Evolutionary conservation across 176 grass and related monocot genomes (phyloP).

Genomic region (Carex myosuroides): DNA sequence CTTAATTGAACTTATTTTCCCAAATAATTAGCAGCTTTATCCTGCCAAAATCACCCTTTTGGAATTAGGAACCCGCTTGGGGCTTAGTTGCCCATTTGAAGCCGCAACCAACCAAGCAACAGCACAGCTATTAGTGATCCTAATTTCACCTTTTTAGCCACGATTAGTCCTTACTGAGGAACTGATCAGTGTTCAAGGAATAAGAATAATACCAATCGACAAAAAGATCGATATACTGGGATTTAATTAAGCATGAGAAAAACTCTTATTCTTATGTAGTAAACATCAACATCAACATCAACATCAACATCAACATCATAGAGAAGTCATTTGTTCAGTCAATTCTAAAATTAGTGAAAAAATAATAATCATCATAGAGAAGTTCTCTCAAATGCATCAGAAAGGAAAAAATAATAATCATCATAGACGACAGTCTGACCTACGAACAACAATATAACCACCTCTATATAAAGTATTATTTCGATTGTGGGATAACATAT

Average conservation of each 20-base stretch:
- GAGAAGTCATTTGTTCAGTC: no score
- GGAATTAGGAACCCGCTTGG: no score
- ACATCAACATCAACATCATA: neutral
- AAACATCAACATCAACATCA: neutral
- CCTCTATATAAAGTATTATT: no score
- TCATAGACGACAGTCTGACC: neutral
- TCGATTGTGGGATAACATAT: neutral
- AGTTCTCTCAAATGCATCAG: neutral
- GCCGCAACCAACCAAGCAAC: no score
- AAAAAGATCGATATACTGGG: neutral
- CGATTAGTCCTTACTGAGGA: neutral
- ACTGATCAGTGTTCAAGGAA: neutral
- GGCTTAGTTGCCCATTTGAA: no score
- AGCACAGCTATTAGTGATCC: no score
- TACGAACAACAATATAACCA: neutral
- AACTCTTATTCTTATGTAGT: neutral
- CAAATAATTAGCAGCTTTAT: no score
- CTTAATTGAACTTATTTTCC: no score
- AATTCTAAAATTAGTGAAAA: no score
- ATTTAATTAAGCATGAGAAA: neutral
- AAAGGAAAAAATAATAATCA: neutral
- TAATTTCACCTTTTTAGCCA: no score
- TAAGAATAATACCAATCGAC: neutral
- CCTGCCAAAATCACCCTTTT: no score
- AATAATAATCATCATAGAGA: neutral